These are phyloP conservation scores for Prosopis cineraria DNA, from an alignment of 306 rosid species.

Conservation along the genomic window DNA sequence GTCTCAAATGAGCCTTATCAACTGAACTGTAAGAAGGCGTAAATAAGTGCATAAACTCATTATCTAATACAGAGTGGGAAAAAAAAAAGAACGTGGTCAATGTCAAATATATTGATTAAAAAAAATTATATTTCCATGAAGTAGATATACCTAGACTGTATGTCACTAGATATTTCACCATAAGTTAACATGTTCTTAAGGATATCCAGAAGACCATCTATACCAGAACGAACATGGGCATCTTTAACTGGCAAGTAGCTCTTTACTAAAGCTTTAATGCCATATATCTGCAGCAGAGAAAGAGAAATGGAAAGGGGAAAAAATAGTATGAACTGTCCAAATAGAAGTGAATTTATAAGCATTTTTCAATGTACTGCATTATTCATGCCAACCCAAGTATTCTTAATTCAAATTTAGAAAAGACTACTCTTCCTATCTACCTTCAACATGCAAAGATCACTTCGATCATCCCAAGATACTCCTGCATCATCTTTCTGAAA, in stretches of 20 bases:
- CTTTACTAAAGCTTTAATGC: conserved; percentile 86
- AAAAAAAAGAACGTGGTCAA: background rate
- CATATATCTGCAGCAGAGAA: conserved; percentile 65
- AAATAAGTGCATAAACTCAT: conserved; percentile 35
- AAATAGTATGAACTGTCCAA: conserved; percentile 3
- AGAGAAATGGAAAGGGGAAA: background rate
- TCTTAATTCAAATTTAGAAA: conserved; percentile 6
- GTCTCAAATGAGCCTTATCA: conserved; percentile 91
- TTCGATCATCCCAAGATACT: conserved; percentile 79
- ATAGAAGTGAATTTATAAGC: conserved; percentile 12
- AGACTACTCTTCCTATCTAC: conserved; percentile 47
- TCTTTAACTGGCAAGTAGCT: conserved; percentile 95
- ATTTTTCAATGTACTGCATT: conserved; percentile 25
- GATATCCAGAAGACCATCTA: conserved; percentile 70
- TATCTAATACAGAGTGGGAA: conserved; percentile 1
- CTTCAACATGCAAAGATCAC: conserved; percentile 89
- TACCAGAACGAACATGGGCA: conserved; percentile 78
- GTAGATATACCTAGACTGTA: conserved; percentile 73
- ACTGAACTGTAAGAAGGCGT: conserved; percentile 69
- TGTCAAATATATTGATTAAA: background rate
- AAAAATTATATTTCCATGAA: background rate
- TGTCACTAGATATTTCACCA: conserved; percentile 86
- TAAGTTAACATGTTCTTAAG: conserved; percentile 68
- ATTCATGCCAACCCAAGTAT: conserved; percentile 21
- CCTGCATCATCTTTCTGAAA: conserved; percentile 69